These are phyloP conservation scores for Populus tomentosa DNA, from an alignment of 441 rosid species.

Conservation along the genomic window DNA sequence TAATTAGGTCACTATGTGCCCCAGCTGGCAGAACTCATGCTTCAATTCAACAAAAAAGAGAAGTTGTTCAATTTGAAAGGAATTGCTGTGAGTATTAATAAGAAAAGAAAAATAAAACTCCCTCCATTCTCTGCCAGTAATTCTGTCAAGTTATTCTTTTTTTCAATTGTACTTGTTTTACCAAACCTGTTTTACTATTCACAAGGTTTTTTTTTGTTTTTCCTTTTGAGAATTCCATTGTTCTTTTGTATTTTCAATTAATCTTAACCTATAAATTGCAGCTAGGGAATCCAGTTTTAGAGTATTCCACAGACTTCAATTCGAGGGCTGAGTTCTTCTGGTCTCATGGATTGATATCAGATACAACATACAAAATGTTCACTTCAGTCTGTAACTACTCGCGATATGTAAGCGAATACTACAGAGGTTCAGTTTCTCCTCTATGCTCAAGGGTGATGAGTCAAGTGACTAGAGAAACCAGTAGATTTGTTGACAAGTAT, in stretches of 20 bases:
- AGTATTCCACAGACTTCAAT: conserved; percentile 81
- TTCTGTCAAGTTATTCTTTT: not conserved
- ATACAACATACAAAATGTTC: conserved; percentile 79
- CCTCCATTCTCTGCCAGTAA: not conserved
- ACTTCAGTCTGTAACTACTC: conserved; percentile 90
- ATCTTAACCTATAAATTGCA: conserved; percentile 23
- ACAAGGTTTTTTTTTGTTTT: not conserved
- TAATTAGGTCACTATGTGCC: conserved; percentile 87
- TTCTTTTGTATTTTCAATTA: not conserved
- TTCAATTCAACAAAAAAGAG: conserved; percentile 69
- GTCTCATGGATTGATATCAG: conserved; percentile 94
- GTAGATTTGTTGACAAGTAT: conserved; percentile 90
- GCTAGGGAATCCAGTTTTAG: conserved; percentile 92
- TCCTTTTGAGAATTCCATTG: not conserved
- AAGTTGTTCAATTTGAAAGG: conserved; percentile 84
- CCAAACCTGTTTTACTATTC: not conserved
- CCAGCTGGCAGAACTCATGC: conserved; percentile 82
- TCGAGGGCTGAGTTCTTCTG: conserved; percentile 94
- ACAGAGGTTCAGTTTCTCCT: conserved; percentile 74
- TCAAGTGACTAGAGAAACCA: conserved; percentile 78
- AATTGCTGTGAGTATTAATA: conserved; percentile 65
- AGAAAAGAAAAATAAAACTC: not conserved
- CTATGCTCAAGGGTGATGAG: conserved; percentile 79
- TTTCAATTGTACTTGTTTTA: not conserved
- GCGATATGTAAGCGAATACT: conserved; percentile 78